phyloP scores from a whole-genome alignment of 2,329 filamentous ascomycete genomes.

The Sarocladiaceae sp. region DNA sequence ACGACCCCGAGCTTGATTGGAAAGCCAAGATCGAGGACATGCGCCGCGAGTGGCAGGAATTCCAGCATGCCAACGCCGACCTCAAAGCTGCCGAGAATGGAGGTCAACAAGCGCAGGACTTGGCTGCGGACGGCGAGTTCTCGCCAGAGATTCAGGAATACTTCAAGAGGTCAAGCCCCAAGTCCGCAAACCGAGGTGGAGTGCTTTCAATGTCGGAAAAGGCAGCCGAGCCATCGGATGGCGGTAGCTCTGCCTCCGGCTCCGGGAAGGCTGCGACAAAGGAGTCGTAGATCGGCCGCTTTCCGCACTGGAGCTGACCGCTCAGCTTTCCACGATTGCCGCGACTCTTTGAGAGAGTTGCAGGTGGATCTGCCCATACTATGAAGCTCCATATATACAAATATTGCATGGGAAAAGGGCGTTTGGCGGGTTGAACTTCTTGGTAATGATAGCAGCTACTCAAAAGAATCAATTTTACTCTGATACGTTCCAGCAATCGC shows the following conservation, averaged over 20 bases:
- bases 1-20: constrained; percentile 78
- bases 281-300: constrained; percentile 4
- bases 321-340: no score
- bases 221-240: neutral
- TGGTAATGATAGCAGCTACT: no score
- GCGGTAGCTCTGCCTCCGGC: neutral
- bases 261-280: no score
- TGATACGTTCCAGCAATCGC: no score
- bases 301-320: neutral
- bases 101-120: constrained; percentile 17
- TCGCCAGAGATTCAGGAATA: constrained; percentile 49
- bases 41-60: constrained; percentile 54
- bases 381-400: no score
- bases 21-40: constrained; percentile 81
- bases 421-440: no score
- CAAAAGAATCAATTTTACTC: no score
- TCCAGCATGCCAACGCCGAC: constrained; percentile 35
- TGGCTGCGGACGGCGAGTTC: constrained; percentile 42
- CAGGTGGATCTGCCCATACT: no score
- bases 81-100: constrained; percentile 26
- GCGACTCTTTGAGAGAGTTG: no score
- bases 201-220: constrained; percentile 11
- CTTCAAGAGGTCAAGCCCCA: constrained; percentile 39
- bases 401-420: no score
- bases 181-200: constrained; percentile 12